phyloP scores from a whole-genome alignment of 2,329 filamentous ascomycete species.

The Tolypocladium tundrense region DNA sequence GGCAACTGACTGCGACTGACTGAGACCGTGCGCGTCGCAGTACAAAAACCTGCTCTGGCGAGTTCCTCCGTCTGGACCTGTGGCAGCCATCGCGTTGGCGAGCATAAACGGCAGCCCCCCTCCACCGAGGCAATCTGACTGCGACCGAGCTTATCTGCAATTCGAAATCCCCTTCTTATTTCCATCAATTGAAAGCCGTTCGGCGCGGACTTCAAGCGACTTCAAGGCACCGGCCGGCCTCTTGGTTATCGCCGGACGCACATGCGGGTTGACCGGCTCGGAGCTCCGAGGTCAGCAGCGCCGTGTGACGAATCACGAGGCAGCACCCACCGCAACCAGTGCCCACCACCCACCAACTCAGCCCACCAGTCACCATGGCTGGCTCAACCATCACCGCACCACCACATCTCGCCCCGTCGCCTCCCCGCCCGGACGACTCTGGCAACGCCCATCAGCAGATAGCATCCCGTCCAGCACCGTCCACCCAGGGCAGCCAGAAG shows the following conservation, averaged over 20 bases:
- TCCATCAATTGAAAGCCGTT: not conserved
- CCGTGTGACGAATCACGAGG: conserved; percentile 3
- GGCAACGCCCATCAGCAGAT: not conserved
- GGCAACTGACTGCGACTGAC: not conserved
- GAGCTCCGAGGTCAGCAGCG: conserved; percentile 13
- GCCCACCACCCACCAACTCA: conserved; percentile 1
- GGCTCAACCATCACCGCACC: conserved; percentile 4
- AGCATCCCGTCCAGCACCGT: not conserved
- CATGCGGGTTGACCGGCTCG: conserved; percentile 8
- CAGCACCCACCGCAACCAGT: conserved; percentile 4
- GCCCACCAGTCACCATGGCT: conserved; percentile 12
- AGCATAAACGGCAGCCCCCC: not conserved
- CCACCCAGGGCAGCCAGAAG: not conserved
- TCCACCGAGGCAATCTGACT: not conserved
- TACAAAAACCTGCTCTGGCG: not conserved
- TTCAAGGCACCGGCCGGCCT: not conserved
- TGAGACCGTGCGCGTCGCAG: not conserved
- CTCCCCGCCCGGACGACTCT: conserved; percentile 3
- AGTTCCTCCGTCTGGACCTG: not conserved
- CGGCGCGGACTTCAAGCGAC: not conserved
- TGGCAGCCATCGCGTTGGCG: not conserved
- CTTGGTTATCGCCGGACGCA: conserved; percentile 1
- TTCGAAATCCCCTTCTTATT: not conserved
- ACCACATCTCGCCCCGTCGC: conserved; percentile 10
- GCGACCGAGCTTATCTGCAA: not conserved